Base-by-base conservation (phyloP, 2,329 filamentous ascomycete genomes). In the Tolypocladium inflatum region DNA sequence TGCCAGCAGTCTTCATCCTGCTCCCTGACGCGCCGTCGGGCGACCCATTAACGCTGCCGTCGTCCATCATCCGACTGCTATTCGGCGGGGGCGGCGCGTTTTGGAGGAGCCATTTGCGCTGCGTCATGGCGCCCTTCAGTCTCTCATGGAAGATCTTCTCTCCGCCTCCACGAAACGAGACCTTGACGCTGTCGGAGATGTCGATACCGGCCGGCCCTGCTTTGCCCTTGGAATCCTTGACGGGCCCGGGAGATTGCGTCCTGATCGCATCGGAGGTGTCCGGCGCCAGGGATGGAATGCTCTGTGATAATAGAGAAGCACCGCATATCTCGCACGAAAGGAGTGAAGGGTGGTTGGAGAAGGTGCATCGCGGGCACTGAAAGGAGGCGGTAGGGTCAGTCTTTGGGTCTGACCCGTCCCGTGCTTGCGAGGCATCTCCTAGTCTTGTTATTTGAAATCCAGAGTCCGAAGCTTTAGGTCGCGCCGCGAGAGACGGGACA, bases 101-200 rank as follows among this genome's bases (percentile, higher is more conserved):
- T 58, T 94, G 89, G 0, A 97, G 80, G 3, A 99, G 80, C 94
- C 94, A 99, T 78, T 97, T 97, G 17, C 94, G 84, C 71, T 99
- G 94, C 2, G 91, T 86, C 72, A 97, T 83, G 10, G 91, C 89
- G 8, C 86, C 86, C 67, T 96, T 97, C 2, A 99, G 78, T 54
- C 92, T 83, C 65, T 97, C 94, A 64, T 89, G 86, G 63, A 99
- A 96, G 7, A 91, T 87, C 72, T 91, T 93, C 60, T 92, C 93
- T 0, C 94, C 94, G 2, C 93, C 92, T 39, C 80, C 84, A 38
- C 94, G 87, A 65, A 99, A 99, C 0, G 94, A 97, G 43, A 99
- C 77, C 70, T 97, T 99, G 65, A 97, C 84, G 62, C 83, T 87
- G 62, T 95, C 90, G 2, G 80, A 80, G 3, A 80, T 82, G 55